Evolutionary conservation across 306 rosid species (phyloP), one percentile per base, ranked within the genome.

Genomic region (Hylodesmum podocarpum): DNA sequence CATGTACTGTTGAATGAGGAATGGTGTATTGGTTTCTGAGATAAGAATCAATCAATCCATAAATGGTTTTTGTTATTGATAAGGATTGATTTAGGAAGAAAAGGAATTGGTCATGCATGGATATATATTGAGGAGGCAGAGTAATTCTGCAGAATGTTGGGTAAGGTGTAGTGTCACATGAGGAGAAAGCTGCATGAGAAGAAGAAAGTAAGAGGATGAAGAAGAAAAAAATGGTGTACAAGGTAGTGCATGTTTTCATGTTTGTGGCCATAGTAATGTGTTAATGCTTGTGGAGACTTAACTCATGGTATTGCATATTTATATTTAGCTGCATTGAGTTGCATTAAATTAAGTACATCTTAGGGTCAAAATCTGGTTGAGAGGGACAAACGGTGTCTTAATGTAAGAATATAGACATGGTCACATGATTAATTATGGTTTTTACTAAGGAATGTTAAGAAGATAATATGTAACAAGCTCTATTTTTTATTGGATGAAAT

Each of bases 71-170:
- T 44, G 89, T 73, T 27, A 24, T 41, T 79, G 80, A 76, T 43
- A 79, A 59, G 27, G 84, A 86, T 67, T 79, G 81, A 11, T 34
- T 73, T 21, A 82, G 74, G 82, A 82, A 72, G 80, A 75, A 80
- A 57, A 10, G 34, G 72, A 37, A 10, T 59, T 66, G 80, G 47
- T 79, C 78, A 0, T 65, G 71, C 5, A 21, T 53, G 40, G 86
- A 55, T 8, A n/a, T 2, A 34, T 44, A 15, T 1, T 49, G n/a
- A 33, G 70, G 27, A 7, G 84, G 82, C 0, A 79, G 63, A 67
- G 73, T 75, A 8, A 80, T 66, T 58, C 14, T 66, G 80, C 89
- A 85, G 39, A 85, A 85, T 49, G 78, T 10, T 39, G 89, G 84
- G 40, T 78, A 69, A 41, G 63, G 82, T 55, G 84, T 85, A 3